phyloP scores from a whole-genome alignment of 1,284 basidiomycete genomes.

The Wolfiporia cocos region DNA sequence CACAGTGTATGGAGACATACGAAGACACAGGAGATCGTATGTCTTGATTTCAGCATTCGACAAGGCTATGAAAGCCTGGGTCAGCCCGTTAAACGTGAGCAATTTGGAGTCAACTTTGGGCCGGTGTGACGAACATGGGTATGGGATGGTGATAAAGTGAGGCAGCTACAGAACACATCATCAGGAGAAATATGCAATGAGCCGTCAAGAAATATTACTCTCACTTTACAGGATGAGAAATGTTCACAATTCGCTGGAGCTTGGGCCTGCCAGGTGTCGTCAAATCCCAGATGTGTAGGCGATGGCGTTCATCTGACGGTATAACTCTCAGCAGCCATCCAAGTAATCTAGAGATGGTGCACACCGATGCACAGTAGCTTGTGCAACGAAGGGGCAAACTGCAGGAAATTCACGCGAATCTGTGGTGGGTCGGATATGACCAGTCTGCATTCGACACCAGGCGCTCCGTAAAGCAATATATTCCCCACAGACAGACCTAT shows the following conservation, averaged over 20 bases:
- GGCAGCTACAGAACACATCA: conserved; percentile 33
- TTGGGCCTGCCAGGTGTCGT: conserved; percentile 47
- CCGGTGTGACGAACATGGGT: conserved; percentile 50
- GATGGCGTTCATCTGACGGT: conserved; percentile 63
- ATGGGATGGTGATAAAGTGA: conserved; percentile 69
- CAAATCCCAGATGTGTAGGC: conserved; percentile 68
- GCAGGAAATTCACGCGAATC: conserved; percentile 51
- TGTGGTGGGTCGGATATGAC: conserved; percentile 39
- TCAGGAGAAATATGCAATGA: conserved; percentile 5
- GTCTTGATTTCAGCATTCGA: conserved; percentile 56
- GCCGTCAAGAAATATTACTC: conserved; percentile 11
- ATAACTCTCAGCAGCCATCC: no score
- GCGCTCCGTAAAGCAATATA: conserved; percentile 60
- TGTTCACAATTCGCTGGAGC: conserved; percentile 44
- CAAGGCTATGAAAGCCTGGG: conserved; percentile 54
- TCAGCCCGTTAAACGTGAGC: no score
- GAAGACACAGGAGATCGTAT: conserved; percentile 63
- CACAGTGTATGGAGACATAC: conserved; percentile 59
- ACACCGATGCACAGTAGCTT: conserved; percentile 62
- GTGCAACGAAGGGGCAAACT: conserved; percentile 52
- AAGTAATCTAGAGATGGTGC: no score
- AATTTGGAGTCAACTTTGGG: no score
- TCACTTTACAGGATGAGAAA: conserved; percentile 44
- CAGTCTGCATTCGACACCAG: conserved; percentile 53
- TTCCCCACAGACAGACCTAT: conserved; percentile 55